Evolutionary conservation across 805 yeast species (phyloP), one percentile per base, ranked within the genome.

Genomic region (Clavispora santaluciae): DNA sequence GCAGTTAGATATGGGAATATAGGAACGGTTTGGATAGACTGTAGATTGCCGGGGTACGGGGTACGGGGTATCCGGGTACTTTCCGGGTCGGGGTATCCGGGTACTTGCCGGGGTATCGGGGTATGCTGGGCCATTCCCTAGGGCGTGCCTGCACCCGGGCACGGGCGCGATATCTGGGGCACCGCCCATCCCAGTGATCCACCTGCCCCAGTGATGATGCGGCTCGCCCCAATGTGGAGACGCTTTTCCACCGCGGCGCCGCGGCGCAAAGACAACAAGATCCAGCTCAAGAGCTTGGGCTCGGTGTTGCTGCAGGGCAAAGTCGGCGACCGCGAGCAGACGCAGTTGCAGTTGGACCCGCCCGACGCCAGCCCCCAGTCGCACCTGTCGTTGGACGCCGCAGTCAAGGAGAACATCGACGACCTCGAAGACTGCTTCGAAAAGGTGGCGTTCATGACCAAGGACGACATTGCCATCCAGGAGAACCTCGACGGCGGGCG

Each of bases 391-490:
- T 23, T 38, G 15, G 41, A 38, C 10, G 22, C 21, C 6, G 36
- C 22, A 5, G 38, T 20, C 28, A 21, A 36, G 28, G 29, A 36
- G 9, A 16, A 33, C 34, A 17, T 16, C 13, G 41, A 46, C 37
- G 50, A 48, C 31, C 49, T 54, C 24, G 45, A 53, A 33, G 51
- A 56, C 29, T 38, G 53, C 18, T 64, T 60, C 36, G 64, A 58
- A 16, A 56, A 55, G 28, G 48, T 63, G 11, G 60, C 64, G 9
- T 61, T 56, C 45, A 66, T 67, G 72, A 53, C 68, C 13, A 54
- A 56, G n/a, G 63, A 65, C 17, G 72, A 68, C 42, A 48, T 68
- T 22, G 44, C 47, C 36, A 56, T 66, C 18, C 72, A 68, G 41
- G 54, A 55, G 37, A 62, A 57, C 41, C 50, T 68, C 33, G 70